Evolutionary conservation across 2,329 filamentous ascomycete genomes (phyloP).

Genomic region (Knufia petricola): DNA sequence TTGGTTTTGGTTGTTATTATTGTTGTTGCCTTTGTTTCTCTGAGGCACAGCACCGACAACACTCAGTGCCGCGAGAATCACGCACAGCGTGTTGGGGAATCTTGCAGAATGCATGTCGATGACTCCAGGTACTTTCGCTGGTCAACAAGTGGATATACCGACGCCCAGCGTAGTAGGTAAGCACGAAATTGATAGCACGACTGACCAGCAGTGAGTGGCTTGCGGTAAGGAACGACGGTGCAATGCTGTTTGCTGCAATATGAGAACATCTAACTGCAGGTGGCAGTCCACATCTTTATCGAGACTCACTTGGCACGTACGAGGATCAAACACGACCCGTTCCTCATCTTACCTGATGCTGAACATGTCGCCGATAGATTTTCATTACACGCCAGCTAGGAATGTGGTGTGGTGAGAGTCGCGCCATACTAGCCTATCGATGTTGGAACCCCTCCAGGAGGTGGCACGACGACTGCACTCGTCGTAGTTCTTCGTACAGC

Average conservation of each 20-base stretch:
- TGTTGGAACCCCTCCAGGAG: not conserved
- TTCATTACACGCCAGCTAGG: constrained; percentile 4
- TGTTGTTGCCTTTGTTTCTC: constrained; percentile 13
- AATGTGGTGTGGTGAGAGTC: not conserved
- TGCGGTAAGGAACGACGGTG: constrained; percentile 13
- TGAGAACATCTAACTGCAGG: not conserved
- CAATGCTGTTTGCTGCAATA: constrained; percentile 4
- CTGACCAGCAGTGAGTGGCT: constrained; percentile 20
- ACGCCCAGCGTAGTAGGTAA: constrained; percentile 7
- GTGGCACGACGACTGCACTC: not conserved
- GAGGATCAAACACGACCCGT: constrained; percentile 9
- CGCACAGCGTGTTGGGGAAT: constrained; percentile 8
- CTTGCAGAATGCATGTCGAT: constrained; percentile 11
- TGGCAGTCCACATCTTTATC: constrained; percentile 6
- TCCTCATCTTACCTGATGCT: constrained; percentile 12
- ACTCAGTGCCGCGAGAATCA: constrained; percentile 12
- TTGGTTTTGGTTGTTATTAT: constrained; percentile 14
- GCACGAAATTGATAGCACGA: constrained; percentile 16
- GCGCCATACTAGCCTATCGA: constrained; percentile 2
- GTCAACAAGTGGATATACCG: not conserved
- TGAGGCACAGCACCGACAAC: constrained; percentile 11
- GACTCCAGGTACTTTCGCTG: not conserved
- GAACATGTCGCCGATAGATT: constrained; percentile 19
- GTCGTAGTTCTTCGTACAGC: not conserved
- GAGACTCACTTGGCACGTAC: constrained; percentile 8